Conservation (phyloP, 768 basidiomycete species). For the Imleria badia region DNA sequence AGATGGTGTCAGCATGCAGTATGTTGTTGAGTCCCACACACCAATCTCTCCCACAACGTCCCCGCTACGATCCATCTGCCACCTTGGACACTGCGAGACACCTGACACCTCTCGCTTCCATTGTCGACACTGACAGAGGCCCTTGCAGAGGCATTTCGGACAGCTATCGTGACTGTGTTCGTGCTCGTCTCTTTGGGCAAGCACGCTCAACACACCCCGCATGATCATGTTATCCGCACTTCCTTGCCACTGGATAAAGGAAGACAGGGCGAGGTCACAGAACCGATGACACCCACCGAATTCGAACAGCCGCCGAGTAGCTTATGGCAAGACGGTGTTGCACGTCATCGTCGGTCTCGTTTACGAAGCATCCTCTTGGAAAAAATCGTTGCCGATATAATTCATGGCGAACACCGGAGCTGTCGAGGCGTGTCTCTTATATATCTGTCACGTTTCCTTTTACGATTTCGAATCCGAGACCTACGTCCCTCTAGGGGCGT, state of each 20-base stretch:
- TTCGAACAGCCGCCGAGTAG: slow-evolving; percentile 96
- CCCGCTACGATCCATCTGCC: too few relatives aligned
- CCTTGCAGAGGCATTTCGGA: too few relatives aligned
- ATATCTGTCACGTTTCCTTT: slow-evolving; percentile 30
- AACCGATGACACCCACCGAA: slow-evolving; percentile 86
- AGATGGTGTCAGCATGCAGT: neutral
- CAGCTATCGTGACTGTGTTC: too few relatives aligned
- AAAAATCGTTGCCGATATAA: slow-evolving; percentile 93
- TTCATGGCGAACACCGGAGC: slow-evolving; percentile 91
- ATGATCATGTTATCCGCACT: too few relatives aligned
- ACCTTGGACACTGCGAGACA: too few relatives aligned
- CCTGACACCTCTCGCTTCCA: too few relatives aligned
- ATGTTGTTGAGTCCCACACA: too few relatives aligned
- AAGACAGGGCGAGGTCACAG: slow-evolving; percentile 99
- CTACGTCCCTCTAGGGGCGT: slow-evolving; percentile 94
- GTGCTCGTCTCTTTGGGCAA: too few relatives aligned
- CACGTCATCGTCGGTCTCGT: slow-evolving; percentile 97
- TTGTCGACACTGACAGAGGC: too few relatives aligned
- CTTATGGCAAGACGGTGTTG: slow-evolving; percentile 96
- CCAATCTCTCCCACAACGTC: too few relatives aligned
- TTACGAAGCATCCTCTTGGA: slow-evolving; percentile 99
- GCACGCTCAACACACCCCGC: too few relatives aligned
- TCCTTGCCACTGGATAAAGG: slow-evolving; percentile 84
- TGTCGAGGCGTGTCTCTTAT: slow-evolving; percentile 46
- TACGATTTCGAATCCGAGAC: slow-evolving; percentile 98